These are phyloP conservation scores for Bromus sterilis DNA, from an alignment of 176 grass and related monocot genomes.

Conservation along the genomic window DNA sequence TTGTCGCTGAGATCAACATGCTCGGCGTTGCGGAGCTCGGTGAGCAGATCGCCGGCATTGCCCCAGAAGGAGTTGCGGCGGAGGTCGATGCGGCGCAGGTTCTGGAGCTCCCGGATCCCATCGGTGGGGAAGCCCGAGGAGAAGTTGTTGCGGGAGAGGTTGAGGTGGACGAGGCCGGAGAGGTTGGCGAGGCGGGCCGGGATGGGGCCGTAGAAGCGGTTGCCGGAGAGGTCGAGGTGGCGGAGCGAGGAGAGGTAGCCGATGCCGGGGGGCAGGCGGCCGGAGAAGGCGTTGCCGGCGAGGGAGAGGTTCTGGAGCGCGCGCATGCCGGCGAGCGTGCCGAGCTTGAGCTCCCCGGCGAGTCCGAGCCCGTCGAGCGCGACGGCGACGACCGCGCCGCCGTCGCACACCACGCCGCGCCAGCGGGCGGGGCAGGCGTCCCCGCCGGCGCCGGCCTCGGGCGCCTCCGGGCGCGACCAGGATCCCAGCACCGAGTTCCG, in stretches of 20 bases:
- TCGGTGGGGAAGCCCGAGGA: conserved; percentile 66
- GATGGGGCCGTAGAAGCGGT: conserved; percentile 88
- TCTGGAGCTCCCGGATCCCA: conserved; percentile 85
- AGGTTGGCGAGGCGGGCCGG: conserved; percentile 73
- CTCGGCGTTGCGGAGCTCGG: conserved; percentile 63
- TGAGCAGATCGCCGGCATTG: conserved; percentile 55
- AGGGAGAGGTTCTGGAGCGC: conserved; percentile 72
- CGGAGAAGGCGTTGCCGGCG: conserved; percentile 90
- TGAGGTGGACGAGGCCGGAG: conserved; percentile 66
- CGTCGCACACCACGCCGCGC: conserved; percentile 72
- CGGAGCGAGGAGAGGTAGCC: conserved; percentile 60
- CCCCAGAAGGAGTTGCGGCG: conserved; percentile 81
- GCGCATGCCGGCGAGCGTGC: conserved; percentile 50
- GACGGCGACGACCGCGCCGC: conserved; percentile 54
- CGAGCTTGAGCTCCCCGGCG: conserved; percentile 78
- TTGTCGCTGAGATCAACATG: conserved; percentile 83
- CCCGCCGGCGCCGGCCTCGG: conserved; percentile 14
- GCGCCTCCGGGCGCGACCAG: conserved; percentile 37
- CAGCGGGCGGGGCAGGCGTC: conserved; percentile 41
- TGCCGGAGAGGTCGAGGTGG: conserved; percentile 80
- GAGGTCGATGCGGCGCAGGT: conserved; percentile 79
- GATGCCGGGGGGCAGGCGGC: conserved; percentile 78
- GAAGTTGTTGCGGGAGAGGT: conserved; percentile 92
- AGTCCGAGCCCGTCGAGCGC: conserved; percentile 66
- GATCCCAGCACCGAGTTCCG: conserved; percentile 43